phyloP scores from a whole-genome alignment of 164 flowering plant species.

The Akebia trifoliata region DNA sequence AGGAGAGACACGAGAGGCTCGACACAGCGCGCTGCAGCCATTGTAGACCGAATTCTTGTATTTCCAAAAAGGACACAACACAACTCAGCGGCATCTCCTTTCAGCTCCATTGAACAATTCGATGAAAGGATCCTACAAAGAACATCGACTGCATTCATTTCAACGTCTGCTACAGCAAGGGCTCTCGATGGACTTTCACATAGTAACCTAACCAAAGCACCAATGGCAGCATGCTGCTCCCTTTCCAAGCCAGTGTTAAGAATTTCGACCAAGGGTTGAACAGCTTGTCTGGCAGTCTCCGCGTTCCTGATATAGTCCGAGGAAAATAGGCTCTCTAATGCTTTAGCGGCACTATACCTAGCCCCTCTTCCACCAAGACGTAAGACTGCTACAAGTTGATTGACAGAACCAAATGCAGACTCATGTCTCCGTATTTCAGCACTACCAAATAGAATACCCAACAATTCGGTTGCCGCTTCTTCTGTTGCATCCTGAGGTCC shows the following conservation, averaged over 20 bases:
- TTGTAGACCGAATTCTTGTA: constrained; percentile 76
- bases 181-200: constrained; percentile 85
- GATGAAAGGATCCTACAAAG: constrained; percentile 86
- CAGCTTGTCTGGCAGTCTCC: constrained; percentile 82
- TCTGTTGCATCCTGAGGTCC: constrained; percentile 96
- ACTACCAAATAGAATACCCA: constrained; percentile 75
- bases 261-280: constrained; percentile 94
- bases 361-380: constrained; percentile 93
- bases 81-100: constrained; percentile 95
- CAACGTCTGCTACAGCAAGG: constrained; percentile 87
- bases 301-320: constrained; percentile 90
- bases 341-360: constrained; percentile 93
- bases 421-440: constrained; percentile 93
- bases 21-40: constrained; percentile 95
- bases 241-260: constrained; percentile 87
- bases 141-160: constrained; percentile 71
- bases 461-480: constrained; percentile 91
- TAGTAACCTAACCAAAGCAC: constrained; percentile 26
- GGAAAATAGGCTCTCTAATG: constrained; percentile 89
- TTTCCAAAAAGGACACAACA: constrained; percentile 86
- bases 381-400: constrained; percentile 91
- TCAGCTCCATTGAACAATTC: constrained; percentile 84
- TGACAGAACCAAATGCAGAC: constrained; percentile 84
- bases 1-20: constrained; percentile 96
- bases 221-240: constrained; percentile 53